These are phyloP conservation scores for Jamesozyma jinghongensis DNA, from an alignment of 805 yeast species.

Conservation along the genomic window DNA sequence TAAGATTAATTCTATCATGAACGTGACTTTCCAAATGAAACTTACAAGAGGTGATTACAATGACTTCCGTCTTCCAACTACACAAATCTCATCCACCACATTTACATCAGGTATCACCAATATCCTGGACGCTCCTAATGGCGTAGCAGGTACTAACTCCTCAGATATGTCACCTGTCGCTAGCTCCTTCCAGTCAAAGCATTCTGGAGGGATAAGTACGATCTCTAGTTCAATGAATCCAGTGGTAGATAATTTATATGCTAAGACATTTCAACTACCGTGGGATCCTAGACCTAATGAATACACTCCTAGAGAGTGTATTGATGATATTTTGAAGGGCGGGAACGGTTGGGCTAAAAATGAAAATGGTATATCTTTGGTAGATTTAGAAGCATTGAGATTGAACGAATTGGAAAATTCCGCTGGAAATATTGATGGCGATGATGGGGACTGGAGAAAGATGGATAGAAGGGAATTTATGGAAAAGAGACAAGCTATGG, in stretches of 20 bases:
- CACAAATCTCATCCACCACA: conserved; percentile 21
- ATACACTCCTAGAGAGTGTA: conserved; percentile 58
- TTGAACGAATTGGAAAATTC: conserved; percentile 20
- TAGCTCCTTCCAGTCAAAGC: neutral
- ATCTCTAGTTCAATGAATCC: conserved; percentile 37
- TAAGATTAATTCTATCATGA: conserved; percentile 73
- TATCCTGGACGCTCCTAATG: conserved; percentile 1
- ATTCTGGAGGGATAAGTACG: conserved; percentile 15
- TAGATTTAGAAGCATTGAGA: conserved; percentile 27
- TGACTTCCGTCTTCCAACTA: conserved; percentile 21
- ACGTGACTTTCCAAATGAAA: conserved; percentile 46
- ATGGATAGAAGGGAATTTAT: conserved; percentile 25
- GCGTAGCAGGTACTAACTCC: neutral
- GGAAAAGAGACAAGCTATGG: conserved; percentile 15
- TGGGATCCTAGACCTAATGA: conserved; percentile 55
- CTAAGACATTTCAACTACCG: conserved; percentile 46
- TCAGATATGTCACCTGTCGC: neutral
- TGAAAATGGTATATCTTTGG: conserved; percentile 29
- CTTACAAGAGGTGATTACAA: conserved; percentile 32
- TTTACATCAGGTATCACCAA: conserved; percentile 12
- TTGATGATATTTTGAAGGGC: conserved; percentile 65
- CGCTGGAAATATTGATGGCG: conserved; percentile 1
- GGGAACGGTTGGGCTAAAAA: conserved; percentile 57
- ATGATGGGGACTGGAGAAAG: conserved; percentile 13
- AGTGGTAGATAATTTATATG: conserved; percentile 40